Evolutionary conservation across 2,329 filamentous ascomycete species (phyloP), one percentile per base, ranked within the genome.

Genomic region (Beauveria brongniartii): DNA sequence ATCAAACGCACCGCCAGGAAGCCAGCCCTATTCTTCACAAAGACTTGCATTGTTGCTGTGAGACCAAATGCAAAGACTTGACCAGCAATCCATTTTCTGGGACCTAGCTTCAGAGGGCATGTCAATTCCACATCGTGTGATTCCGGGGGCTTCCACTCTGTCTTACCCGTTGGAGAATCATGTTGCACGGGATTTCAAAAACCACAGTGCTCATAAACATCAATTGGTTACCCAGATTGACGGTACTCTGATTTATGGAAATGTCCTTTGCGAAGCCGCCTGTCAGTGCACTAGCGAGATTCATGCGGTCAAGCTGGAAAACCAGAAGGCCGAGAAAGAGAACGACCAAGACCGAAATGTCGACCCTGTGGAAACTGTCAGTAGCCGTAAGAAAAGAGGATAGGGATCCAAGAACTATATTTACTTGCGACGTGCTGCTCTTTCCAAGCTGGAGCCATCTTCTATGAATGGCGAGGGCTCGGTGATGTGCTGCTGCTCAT

Each of bases 231-330:
- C 80, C 80, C 0, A 82, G 66, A 57, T 82, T 83, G 62, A 82
- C 75, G 0, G 75, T 80, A 24, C 75, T 73, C 62, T 80, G 77
- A 40, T 71, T 68, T 7, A 81, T 71, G 0, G 65, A 62, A 34
- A 81, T 77, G 41, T 76, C 72, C 3, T 69, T 67, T 1, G 76
- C 75, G 51, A 82, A 79, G 0, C 77, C 77, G 5, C 73, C 78
- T 0, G 79, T 82, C 0, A 82, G 68, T 8, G 79, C 79, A 63
- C 77, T 80, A 18, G 77, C 78, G 8, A 82, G 71, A 61, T 82
- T 82, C 72, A 80, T 81, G 28, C 80, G 76, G 62, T 82, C 80
- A 0, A 82, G 68, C 65, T 82, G 79, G 63, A 82, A 80, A 47
- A 78, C 77, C 1, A 81, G 70, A 1, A 83, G 70, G 1, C 78